Evolutionary conservation across 2,329 filamentous ascomycete genomes (phyloP).

Genomic region (Alternaria panax): DNA sequence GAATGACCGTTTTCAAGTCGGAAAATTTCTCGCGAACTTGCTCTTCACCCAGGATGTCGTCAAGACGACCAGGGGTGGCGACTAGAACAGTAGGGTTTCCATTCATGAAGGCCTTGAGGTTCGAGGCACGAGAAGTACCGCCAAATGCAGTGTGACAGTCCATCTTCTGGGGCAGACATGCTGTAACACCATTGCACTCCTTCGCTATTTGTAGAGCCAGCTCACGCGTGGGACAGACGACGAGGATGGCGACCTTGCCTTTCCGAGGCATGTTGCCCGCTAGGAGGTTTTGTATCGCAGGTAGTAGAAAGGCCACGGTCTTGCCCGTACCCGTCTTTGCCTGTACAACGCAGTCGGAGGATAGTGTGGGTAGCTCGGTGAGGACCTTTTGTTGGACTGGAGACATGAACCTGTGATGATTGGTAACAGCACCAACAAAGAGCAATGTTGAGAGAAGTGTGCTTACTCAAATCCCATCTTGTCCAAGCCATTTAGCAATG

Average conservation of each 20-base stretch:
- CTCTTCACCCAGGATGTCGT: slow-evolving; percentile 56
- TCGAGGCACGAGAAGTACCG: slow-evolving; percentile 45
- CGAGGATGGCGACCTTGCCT: slow-evolving; percentile 55
- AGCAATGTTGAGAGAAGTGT: neutral
- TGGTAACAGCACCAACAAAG: slow-evolving; percentile 10
- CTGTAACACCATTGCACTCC: slow-evolving; percentile 54
- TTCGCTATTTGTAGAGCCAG: slow-evolving; percentile 60
- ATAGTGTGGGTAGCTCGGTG: slow-evolving; percentile 58
- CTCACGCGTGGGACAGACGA: slow-evolving; percentile 59
- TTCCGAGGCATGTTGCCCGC: slow-evolving; percentile 37
- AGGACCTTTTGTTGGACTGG: slow-evolving; percentile 64
- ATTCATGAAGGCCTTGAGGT: slow-evolving; percentile 44
- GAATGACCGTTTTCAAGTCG: slow-evolving; percentile 55
- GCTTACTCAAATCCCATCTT: slow-evolving; percentile 51
- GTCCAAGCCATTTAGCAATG: slow-evolving; percentile 42
- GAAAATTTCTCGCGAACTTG: slow-evolving; percentile 56
- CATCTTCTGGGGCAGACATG: slow-evolving; percentile 48
- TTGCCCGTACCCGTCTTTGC: slow-evolving; percentile 61
- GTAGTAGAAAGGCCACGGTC: slow-evolving; percentile 58
- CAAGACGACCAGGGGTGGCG: slow-evolving; percentile 58
- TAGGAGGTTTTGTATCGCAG: slow-evolving; percentile 57
- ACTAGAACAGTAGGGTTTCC: slow-evolving; percentile 55
- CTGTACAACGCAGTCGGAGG: slow-evolving; percentile 62
- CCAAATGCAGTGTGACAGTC: slow-evolving; percentile 58
- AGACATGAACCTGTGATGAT: slow-evolving; percentile 54